Evolutionary conservation across 306 rosid genomes (phyloP).

Genomic region (Glycine soja): DNA sequence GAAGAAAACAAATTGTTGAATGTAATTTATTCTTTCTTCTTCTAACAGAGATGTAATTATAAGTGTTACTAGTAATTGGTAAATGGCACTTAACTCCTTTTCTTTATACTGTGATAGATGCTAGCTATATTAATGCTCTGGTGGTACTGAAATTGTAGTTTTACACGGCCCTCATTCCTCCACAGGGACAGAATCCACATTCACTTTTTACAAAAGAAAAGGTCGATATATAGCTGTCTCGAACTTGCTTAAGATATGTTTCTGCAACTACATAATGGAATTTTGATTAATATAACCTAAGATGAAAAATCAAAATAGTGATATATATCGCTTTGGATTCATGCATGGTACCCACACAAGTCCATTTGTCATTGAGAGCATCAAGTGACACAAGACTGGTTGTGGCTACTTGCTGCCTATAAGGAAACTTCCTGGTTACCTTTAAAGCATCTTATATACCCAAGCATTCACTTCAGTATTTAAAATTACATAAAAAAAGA

Average conservation of each 20-base stretch:
- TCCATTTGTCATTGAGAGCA: neutral
- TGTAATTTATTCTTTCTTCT: too few species aligned
- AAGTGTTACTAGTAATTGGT: too few species aligned
- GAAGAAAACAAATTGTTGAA: too few species aligned
- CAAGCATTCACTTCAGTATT: neutral
- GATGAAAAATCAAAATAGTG: neutral
- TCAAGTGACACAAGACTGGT: constrained; percentile 8
- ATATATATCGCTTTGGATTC: neutral
- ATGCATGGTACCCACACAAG: constrained; percentile 14
- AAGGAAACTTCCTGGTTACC: constrained; percentile 1
- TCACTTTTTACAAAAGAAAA: neutral
- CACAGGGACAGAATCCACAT: neutral
- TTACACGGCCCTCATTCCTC: neutral
- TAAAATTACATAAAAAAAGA: neutral
- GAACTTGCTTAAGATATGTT: neutral
- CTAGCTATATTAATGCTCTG: neutral
- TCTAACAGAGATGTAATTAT: too few species aligned
- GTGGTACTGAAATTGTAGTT: neutral
- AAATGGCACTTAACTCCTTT: neutral
- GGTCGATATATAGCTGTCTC: neutral
- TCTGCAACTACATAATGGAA: neutral
- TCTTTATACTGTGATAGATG: neutral
- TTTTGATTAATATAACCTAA: neutral
- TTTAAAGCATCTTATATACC: too few species aligned
- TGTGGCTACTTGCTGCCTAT: neutral